Conservation (phyloP, 306 rosid species). For the Quercus ilex region DNA sequence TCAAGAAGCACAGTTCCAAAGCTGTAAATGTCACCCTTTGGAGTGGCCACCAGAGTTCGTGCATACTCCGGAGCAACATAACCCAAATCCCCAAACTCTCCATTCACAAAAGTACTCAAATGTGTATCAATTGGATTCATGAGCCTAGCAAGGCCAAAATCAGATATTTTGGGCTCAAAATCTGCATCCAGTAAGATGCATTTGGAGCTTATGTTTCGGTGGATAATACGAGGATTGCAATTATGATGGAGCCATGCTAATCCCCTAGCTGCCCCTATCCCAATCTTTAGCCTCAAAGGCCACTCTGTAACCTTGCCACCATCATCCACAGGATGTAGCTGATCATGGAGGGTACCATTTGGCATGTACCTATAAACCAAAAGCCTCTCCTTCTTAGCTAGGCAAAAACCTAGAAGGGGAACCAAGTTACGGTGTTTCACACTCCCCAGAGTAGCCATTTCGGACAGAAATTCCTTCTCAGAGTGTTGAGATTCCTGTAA, state of each 20-base stretch:
- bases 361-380: conserved; percentile 74
- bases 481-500: conserved; percentile 81
- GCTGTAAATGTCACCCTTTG: conserved; percentile 87
- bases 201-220: conserved; percentile 92
- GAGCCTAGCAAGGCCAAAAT: conserved; percentile 92
- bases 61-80: conserved; percentile 95
- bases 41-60: conserved; percentile 87
- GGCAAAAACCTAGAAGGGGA: conserved; percentile 81
- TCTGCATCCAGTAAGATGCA: conserved; percentile 74
- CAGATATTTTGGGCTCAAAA: conserved; percentile 88
- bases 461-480: conserved; percentile 80
- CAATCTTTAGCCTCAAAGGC: conserved; percentile 79
- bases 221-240: conserved; percentile 93
- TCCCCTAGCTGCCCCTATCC: conserved; percentile 89
- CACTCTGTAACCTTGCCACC: conserved; percentile 55
- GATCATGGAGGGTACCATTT: conserved; percentile 75
- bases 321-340: conserved; percentile 52
- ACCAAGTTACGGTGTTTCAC: conserved; percentile 78
- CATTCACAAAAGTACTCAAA: conserved; percentile 92
- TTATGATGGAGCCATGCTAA: conserved; percentile 95
- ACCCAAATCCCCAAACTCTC: conserved; percentile 91
- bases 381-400: conserved; percentile 86
- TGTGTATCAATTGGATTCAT: conserved; percentile 95
- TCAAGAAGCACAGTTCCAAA: conserved; percentile 92
- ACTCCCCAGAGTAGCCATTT: conserved; percentile 77